These are phyloP conservation scores for Myxozyma vanderwaltii DNA, from an alignment of 805 yeast genomes.

Conservation along the genomic window DNA sequence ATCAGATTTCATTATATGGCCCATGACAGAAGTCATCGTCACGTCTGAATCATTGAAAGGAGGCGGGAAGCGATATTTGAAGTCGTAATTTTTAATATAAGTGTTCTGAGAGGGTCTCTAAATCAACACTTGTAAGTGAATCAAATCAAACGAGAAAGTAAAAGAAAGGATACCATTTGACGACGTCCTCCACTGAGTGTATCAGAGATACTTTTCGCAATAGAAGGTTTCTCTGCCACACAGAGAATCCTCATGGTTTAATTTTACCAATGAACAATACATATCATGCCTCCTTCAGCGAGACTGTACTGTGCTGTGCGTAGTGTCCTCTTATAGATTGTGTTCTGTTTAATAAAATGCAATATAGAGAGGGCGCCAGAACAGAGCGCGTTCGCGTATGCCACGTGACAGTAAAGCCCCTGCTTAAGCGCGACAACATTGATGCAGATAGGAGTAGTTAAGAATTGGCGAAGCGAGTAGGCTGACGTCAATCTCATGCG, in stretches of 20 bases:
- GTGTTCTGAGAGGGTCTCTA: conserved; percentile 53
- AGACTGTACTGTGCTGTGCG: neutral
- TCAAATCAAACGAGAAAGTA: too few species aligned
- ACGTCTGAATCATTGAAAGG: conserved; percentile 68
- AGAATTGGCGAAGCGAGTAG: too few species aligned
- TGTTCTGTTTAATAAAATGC: too few species aligned
- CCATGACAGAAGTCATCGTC: conserved; percentile 90
- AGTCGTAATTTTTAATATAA: conserved; percentile 78
- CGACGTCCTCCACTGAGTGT: conserved; percentile 75
- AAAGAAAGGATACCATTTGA: conserved; percentile 36
- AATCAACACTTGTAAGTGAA: too few species aligned
- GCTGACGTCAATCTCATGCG: too few species aligned
- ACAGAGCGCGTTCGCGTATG: neutral
- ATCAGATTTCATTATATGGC: conserved; percentile 72
- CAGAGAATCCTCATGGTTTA: conserved; percentile 71
- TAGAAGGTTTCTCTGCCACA: conserved; percentile 96
- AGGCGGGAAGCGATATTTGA: conserved; percentile 64
- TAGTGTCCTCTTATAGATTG: too few species aligned
- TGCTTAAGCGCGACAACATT: neutral
- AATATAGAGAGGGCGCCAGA: too few species aligned
- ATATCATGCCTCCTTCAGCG: neutral
- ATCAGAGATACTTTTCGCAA: conserved; percentile 78
- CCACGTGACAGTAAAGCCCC: conserved; percentile 1
- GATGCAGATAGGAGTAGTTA: neutral
- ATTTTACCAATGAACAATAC: neutral